Conservation (phyloP, 2,329 filamentous ascomycete genomes). For the Bipolaris oryzae region DNA sequence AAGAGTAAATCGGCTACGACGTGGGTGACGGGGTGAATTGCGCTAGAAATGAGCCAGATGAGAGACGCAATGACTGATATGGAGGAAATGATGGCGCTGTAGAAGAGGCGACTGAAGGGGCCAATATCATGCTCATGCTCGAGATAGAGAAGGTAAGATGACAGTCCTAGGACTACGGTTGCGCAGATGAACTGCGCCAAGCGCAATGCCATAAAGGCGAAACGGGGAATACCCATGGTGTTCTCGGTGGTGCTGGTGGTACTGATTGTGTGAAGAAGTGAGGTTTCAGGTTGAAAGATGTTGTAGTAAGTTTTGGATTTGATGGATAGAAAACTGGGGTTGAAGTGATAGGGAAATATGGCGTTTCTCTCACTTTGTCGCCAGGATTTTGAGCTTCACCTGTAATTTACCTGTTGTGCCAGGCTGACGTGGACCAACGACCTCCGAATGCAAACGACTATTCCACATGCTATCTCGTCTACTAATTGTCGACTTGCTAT, state of each 20-base stretch:
- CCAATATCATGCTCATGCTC: slow-evolving; percentile 54
- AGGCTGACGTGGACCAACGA: not conserved
- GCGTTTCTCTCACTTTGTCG: not conserved
- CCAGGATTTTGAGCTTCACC: not conserved
- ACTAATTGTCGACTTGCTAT: not conserved
- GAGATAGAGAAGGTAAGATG: slow-evolving; percentile 23
- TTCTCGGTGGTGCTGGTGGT: not conserved
- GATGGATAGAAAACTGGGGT: not conserved
- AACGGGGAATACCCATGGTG: slow-evolving; percentile 47
- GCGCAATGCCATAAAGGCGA: slow-evolving; percentile 63
- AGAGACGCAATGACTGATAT: slow-evolving; percentile 57
- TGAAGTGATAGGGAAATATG: not conserved
- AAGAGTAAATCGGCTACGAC: slow-evolving; percentile 74
- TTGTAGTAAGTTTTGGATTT: not conserved
- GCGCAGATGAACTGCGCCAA: slow-evolving; percentile 69
- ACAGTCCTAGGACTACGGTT: slow-evolving; percentile 56
- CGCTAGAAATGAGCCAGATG: slow-evolving; percentile 35
- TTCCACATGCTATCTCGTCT: not conserved
- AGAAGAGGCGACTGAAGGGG: slow-evolving; percentile 71
- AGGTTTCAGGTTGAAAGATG: not conserved
- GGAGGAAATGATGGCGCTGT: slow-evolving; percentile 72
- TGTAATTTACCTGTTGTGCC: not conserved
- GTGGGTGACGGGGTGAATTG: slow-evolving; percentile 67
- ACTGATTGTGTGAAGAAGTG: not conserved
- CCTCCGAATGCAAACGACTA: not conserved